A percentile compares a stretch with the other conserved stretches of the same genome.
phyloP scores from a whole-genome alignment of 2,329 filamentous ascomycete species.

The Xylaria digitata region DNA sequence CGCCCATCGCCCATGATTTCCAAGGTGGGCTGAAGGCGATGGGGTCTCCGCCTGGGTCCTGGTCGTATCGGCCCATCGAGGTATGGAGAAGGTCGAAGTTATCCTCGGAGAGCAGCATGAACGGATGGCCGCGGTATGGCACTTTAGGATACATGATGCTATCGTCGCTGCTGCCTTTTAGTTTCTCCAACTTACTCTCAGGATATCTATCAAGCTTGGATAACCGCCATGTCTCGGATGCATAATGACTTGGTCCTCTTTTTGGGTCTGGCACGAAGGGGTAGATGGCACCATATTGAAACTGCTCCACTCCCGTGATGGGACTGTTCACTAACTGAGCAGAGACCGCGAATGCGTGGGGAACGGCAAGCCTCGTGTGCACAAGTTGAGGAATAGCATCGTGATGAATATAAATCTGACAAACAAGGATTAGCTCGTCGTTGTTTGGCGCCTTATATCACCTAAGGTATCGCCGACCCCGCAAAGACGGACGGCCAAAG shows the following conservation, averaged over 20 bases:
- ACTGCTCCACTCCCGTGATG: conserved; percentile 64
- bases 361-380: conserved; percentile 62
- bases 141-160: conserved; percentile 50
- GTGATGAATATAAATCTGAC: conserved; percentile 47
- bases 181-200: conserved; percentile 36
- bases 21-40: conserved; percentile 57
- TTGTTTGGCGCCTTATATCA: neutral
- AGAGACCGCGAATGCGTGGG: conserved; percentile 62
- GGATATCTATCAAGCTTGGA: conserved; percentile 48
- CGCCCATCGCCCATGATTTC: conserved; percentile 62
- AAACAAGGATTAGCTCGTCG: conserved; percentile 20
- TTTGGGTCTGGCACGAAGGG: conserved; percentile 64
- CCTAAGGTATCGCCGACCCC: neutral
- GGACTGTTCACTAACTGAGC: conserved; percentile 69
- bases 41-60: conserved; percentile 45
- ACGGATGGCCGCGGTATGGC: conserved; percentile 60
- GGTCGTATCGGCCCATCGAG: conserved; percentile 59
- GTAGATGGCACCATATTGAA: conserved; percentile 62
- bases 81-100: conserved; percentile 60
- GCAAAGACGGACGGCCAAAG: neutral
- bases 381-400: conserved; percentile 64
- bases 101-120: conserved; percentile 59
- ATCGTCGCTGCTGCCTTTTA: conserved; percentile 43
- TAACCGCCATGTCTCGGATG: conserved; percentile 54
- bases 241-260: conserved; percentile 41